These are phyloP conservation scores for Rachicladosporium sp. DNA, from an alignment of 2,329 filamentous ascomycete genomes.

Conservation along the genomic window DNA sequence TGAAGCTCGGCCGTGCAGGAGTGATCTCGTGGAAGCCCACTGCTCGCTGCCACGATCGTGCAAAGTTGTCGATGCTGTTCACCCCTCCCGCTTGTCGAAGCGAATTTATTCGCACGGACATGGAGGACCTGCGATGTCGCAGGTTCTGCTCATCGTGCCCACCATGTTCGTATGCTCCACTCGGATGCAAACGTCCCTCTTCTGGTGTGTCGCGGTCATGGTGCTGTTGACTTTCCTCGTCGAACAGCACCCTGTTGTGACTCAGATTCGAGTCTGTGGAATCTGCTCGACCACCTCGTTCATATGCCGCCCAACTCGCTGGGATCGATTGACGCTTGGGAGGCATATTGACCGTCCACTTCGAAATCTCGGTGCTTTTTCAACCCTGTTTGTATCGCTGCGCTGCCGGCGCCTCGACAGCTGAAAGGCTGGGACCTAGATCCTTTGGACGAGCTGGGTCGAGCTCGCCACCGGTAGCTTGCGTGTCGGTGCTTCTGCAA, in stretches of 20 bases:
- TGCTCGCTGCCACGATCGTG: constrained; percentile 81
- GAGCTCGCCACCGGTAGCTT: too few relatives aligned
- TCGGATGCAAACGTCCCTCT: constrained; percentile 2
- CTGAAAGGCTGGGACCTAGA: too few relatives aligned
- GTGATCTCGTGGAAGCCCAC: constrained; percentile 81
- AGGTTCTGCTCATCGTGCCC: constrained; percentile 17
- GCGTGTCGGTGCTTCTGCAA: too few relatives aligned
- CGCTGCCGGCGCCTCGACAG: too few relatives aligned
- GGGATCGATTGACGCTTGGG: constrained; percentile 23
- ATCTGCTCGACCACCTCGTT: constrained; percentile 27
- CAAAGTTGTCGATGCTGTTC: constrained; percentile 90
- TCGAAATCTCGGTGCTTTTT: too few relatives aligned
- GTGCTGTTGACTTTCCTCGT: constrained; percentile 15
- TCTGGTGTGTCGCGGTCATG: constrained; percentile 5
- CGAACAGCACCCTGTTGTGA: constrained; percentile 17
- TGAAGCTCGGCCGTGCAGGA: constrained; percentile 63
- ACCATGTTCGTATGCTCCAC: constrained; percentile 4
- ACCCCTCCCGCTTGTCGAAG: constrained; percentile 67
- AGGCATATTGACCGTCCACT: constrained; percentile 17
- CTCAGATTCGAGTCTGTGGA: constrained; percentile 27
- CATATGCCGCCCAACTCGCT: constrained; percentile 35
- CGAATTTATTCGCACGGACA: constrained; percentile 38
- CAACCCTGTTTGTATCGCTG: too few relatives aligned
- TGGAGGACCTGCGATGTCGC: constrained; percentile 32
- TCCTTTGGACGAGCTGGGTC: too few relatives aligned